These are phyloP conservation scores for Tylopilus orsonianus DNA, from an alignment of 1,284 basidiomycete species.

Conservation along the genomic window DNA sequence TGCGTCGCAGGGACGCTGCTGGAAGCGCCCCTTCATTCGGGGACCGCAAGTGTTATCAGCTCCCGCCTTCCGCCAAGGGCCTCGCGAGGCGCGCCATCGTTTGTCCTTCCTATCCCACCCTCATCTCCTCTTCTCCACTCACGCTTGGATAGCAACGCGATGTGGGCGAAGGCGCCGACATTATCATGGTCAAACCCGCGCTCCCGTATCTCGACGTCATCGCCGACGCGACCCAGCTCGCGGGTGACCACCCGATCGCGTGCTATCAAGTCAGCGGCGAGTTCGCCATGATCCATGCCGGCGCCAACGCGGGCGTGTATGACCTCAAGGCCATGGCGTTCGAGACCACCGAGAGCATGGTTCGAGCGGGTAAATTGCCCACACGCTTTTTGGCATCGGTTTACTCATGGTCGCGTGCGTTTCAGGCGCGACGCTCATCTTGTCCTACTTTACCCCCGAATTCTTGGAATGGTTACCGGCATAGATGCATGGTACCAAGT, in stretches of 20 bases:
- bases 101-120: slow-evolving; percentile 29
- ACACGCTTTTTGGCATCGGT: not conserved
- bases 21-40: slow-evolving; percentile 94
- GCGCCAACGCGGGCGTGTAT: slow-evolving; percentile 91
- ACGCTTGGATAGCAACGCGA: slow-evolving; percentile 73
- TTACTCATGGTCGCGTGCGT: slow-evolving; percentile 9
- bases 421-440: slow-evolving; percentile 82
- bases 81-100: slow-evolving; percentile 93
- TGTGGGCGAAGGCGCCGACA: slow-evolving; percentile 92
- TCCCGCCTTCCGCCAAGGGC: slow-evolving; percentile 86
- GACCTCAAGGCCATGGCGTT: slow-evolving; percentile 92
- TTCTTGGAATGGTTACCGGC: slow-evolving; percentile 87
- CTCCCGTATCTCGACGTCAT: slow-evolving; percentile 97
- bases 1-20: slow-evolving; percentile 77
- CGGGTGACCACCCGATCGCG: slow-evolving; percentile 86
- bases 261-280: slow-evolving; percentile 98
- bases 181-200: slow-evolving; percentile 98
- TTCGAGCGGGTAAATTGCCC: slow-evolving; percentile 75
- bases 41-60: slow-evolving; percentile 96
- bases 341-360: slow-evolving; percentile 87
- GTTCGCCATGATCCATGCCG: slow-evolving; percentile 95
- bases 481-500: slow-evolving; percentile 22
- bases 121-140: not conserved
- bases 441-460: slow-evolving; percentile 95
- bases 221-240: slow-evolving; percentile 81